Conservation (phyloP, 345 rosid genomes). For the Adansonia digitata region DNA sequence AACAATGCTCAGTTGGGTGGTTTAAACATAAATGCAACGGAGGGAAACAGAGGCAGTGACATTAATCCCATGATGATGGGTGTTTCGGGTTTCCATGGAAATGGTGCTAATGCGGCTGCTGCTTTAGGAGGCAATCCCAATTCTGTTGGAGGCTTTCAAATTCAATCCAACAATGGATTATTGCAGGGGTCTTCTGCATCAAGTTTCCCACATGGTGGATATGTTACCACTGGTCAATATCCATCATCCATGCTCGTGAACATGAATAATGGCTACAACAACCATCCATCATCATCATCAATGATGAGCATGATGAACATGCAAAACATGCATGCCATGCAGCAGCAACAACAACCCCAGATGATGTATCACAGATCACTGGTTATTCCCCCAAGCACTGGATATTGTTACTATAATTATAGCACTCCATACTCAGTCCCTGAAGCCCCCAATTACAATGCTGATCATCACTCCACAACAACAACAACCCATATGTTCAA, state of each 20-base stretch:
- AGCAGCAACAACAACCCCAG: slow-evolving; percentile 44
- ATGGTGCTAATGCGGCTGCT: slow-evolving; percentile 13
- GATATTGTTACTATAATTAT: slow-evolving; percentile 38
- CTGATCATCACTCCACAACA: slow-evolving; percentile 30
- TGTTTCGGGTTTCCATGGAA: slow-evolving; percentile 39
- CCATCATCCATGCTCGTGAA: slow-evolving; percentile 42
- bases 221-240: slow-evolving; percentile 22
- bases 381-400: slow-evolving; percentile 46
- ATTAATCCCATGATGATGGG: slow-evolving; percentile 31
- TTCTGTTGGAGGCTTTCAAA: slow-evolving; percentile 27
- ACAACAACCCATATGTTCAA: slow-evolving; percentile 33
- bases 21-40: slow-evolving; percentile 1
- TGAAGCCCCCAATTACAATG: slow-evolving; percentile 28
- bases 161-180: slow-evolving; percentile 30
- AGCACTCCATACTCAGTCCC: slow-evolving; percentile 31
- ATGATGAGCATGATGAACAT: slow-evolving; percentile 47
- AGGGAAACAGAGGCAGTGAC: background rate
- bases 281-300: slow-evolving; percentile 31
- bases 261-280: slow-evolving; percentile 39
- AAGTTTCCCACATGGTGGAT: slow-evolving; percentile 26
- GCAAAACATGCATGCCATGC: slow-evolving; percentile 42
- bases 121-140: slow-evolving; percentile 29
- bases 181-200: slow-evolving; percentile 27
- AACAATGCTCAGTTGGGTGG: slow-evolving; percentile 34
- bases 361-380: slow-evolving; percentile 67